A percentile compares a stretch with the other conserved stretches of the same genome.
These are phyloP conservation scores for Nemania sp. DNA, from an alignment of 2,329 filamentous ascomycete genomes.

Conservation along the genomic window DNA sequence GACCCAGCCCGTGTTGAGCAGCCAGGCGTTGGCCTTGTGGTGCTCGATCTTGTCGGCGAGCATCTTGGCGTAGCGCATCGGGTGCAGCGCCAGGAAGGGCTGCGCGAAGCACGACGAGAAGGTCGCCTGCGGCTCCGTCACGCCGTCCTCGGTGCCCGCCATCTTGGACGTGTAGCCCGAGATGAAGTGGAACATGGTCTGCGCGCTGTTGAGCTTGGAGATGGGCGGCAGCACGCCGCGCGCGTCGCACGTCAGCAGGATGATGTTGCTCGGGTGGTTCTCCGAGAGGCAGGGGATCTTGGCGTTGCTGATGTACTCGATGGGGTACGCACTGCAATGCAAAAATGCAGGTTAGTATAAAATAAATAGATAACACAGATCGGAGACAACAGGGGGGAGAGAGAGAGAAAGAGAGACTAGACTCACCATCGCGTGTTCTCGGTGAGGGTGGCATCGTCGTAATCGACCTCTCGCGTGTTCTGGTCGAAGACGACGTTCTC, in stretches of 20 bases:
- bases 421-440: conserved; percentile 88
- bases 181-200: conserved; percentile 99
- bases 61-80: conserved; percentile 99
- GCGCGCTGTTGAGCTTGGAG: conserved; percentile 90
- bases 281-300: conserved; percentile 94
- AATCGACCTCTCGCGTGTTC: conserved; percentile 86
- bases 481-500: conserved; percentile 99
- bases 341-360: conserved; percentile 16
- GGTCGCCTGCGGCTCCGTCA: conserved; percentile 96
- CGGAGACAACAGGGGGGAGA: neutral
- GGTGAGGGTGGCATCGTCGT: conserved; percentile 91
- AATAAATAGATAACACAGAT: conserved; percentile 9
- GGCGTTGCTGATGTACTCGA: conserved; percentile 98
- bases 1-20: conserved; percentile 79
- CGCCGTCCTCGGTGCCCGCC: conserved; percentile 96
- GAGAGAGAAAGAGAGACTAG: neutral
- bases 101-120: conserved; percentile 99
- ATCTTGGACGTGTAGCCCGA: conserved; percentile 99
- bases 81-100: conserved; percentile 97
- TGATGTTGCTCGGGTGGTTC: conserved; percentile 94
- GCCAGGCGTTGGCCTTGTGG: conserved; percentile 96
- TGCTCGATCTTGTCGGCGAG: conserved; percentile 95
- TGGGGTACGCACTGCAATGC: conserved; percentile 77
- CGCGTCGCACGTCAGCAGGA: conserved; percentile 96
- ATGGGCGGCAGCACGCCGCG: conserved; percentile 97